Evolutionary conservation across 2,329 filamentous ascomycete species (phyloP).

Genomic region (Thermothelomyces thermophilus): DNA sequence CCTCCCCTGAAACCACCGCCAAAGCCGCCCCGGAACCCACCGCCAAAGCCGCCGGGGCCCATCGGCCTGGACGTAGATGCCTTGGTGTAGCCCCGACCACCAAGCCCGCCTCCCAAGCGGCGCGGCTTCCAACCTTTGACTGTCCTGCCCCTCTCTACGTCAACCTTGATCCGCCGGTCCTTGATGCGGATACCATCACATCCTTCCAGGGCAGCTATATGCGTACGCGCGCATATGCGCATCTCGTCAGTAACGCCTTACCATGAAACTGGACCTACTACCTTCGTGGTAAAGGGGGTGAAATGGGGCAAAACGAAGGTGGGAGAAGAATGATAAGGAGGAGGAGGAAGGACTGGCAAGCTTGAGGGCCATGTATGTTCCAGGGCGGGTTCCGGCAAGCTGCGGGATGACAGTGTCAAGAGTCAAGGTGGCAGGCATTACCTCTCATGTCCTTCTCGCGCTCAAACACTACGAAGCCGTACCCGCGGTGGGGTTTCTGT

Average conservation of each 20-base stretch:
- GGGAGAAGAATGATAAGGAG: slow-evolving; percentile 13
- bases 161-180: slow-evolving; percentile 84
- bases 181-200: slow-evolving; percentile 88
- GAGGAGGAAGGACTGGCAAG: slow-evolving; percentile 41
- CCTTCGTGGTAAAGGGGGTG: slow-evolving; percentile 26
- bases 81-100: slow-evolving; percentile 89
- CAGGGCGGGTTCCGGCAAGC: slow-evolving; percentile 14
- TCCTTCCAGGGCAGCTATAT: slow-evolving; percentile 77
- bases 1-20: slow-evolving; percentile 45
- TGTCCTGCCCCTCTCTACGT: slow-evolving; percentile 92
- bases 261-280: slow-evolving; percentile 34
- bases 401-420: slow-evolving; percentile 21
- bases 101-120: slow-evolving; percentile 84
- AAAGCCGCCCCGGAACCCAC: slow-evolving; percentile 50
- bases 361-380: slow-evolving; percentile 49
- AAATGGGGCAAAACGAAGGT: slow-evolving; percentile 24
- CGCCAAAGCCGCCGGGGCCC: slow-evolving; percentile 53
- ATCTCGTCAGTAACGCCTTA: slow-evolving; percentile 66
- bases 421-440: slow-evolving; percentile 53
- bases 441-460: slow-evolving; percentile 99
- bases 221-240: slow-evolving; percentile 51
- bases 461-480: slow-evolving; percentile 95
- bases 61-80: slow-evolving; percentile 63
- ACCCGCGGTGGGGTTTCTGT: slow-evolving; percentile 77
- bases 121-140: slow-evolving; percentile 90